These are phyloP conservation scores for Lactifluus rugatus DNA, from an alignment of 768 basidiomycete genomes.

Conservation along the genomic window DNA sequence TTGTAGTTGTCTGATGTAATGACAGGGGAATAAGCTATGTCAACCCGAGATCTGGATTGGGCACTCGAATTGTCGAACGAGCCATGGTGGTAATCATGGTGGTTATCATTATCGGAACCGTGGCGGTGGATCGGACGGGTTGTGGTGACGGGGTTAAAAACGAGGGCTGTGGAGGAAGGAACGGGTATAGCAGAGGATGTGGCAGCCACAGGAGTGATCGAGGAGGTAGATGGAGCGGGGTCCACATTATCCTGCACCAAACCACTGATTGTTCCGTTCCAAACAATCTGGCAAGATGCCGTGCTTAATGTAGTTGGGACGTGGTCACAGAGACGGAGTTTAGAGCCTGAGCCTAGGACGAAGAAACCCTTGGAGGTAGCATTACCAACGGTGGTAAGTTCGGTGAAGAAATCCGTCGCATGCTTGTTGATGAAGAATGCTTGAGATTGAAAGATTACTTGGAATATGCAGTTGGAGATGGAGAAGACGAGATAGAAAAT, in stretches of 20 bases:
- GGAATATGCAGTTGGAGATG: slow-evolving; percentile 52
- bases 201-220: slow-evolving; percentile 1
- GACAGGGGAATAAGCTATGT: background rate
- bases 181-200: background rate
- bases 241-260: slow-evolving; percentile 14
- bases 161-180: background rate
- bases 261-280: slow-evolving; percentile 32
- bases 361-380: slow-evolving; percentile 42
- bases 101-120: too few species aligned
- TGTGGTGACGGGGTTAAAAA: background rate
- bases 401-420: slow-evolving; percentile 43
- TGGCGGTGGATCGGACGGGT: background rate
- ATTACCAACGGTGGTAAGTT: slow-evolving; percentile 42
- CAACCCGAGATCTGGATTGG: too few species aligned
- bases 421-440: slow-evolving; percentile 56
- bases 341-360: slow-evolving; percentile 35
- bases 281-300: slow-evolving; percentile 43
- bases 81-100: too few species aligned
- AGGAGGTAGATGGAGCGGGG: background rate
- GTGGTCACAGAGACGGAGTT: slow-evolving; percentile 48
- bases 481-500: slow-evolving; percentile 60
- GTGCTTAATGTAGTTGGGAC: slow-evolving; percentile 33
- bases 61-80: too few species aligned
- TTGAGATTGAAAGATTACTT: slow-evolving; percentile 57
- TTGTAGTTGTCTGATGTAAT: slow-evolving; percentile 15